These are phyloP conservation scores for Sabuloglossum arenarium DNA, from an alignment of 495 filamentous ascomycete genomes.

Conservation along the genomic window DNA sequence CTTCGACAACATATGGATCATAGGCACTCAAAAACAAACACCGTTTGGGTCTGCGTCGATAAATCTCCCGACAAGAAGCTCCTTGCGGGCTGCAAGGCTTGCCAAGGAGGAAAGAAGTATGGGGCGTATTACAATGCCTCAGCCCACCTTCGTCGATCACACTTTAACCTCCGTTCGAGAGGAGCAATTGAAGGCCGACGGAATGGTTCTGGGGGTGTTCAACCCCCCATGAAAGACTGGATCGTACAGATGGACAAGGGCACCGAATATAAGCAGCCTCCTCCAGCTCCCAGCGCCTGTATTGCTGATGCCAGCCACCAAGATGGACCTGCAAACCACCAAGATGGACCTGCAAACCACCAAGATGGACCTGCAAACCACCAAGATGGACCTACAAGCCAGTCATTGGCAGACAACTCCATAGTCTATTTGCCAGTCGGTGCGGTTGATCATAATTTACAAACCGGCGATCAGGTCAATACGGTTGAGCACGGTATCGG, in stretches of 20 bases:
- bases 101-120: conserved; percentile 56
- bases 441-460: not conserved
- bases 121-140: conserved; percentile 91
- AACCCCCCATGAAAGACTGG: not conserved
- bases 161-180: conserved; percentile 43
- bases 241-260: not conserved
- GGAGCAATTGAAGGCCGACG: not conserved
- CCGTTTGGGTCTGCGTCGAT: conserved; percentile 67
- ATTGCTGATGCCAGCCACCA: not conserved
- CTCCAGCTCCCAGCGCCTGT: not conserved
- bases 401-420: not conserved
- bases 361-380: not conserved
- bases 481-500: not conserved
- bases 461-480: not conserved
- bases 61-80: conserved; percentile 22
- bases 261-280: not conserved
- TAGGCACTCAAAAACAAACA: conserved; percentile 50
- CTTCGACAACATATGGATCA: conserved; percentile 70
- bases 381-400: not conserved
- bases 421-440: not conserved
- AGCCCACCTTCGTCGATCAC: conserved; percentile 72
- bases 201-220: not conserved
- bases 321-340: not conserved
- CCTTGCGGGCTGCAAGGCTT: conserved; percentile 76
- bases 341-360: not conserved